These are phyloP conservation scores for Phytopythium helicoides DNA, from an alignment of 352 stramenopile species.

Conservation along the genomic window DNA sequence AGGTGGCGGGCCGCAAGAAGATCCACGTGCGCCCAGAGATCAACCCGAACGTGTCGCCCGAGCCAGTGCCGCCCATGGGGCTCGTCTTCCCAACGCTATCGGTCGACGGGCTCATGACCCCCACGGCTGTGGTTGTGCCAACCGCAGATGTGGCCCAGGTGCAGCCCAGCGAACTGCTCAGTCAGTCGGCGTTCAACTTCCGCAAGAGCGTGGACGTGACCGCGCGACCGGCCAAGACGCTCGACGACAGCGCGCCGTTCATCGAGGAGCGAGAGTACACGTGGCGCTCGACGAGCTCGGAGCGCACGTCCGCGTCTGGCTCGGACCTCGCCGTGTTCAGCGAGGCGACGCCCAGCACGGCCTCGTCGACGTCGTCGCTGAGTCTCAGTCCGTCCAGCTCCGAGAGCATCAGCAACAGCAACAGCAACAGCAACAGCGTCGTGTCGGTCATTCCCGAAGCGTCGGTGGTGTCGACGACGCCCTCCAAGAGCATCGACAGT, in stretches of 20 bases:
- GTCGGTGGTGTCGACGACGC: constrained; percentile 7
- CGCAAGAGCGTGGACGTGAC: constrained; percentile 29
- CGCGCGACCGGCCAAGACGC: constrained; percentile 8
- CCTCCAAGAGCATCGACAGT: constrained; percentile 29
- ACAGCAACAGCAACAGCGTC: too few species aligned
- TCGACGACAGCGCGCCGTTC: constrained; percentile 44
- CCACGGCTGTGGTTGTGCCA: constrained; percentile 35
- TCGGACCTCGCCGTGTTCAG: background rate
- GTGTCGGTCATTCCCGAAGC: constrained; percentile 17
- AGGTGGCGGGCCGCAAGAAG: constrained; percentile 42
- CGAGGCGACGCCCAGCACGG: constrained; percentile 1
- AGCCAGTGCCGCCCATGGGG: constrained; percentile 58
- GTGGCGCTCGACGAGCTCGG: constrained; percentile 12
- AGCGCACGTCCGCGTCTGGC: background rate
- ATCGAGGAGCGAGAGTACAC: constrained; percentile 58
- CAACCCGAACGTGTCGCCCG: constrained; percentile 81
- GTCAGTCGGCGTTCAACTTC: constrained; percentile 60
- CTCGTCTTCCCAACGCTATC: constrained; percentile 73
- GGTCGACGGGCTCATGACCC: constrained; percentile 40
- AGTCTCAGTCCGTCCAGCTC: background rate
- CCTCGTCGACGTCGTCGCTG: background rate
- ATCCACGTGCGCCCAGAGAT: constrained; percentile 77
- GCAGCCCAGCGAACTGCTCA: constrained; percentile 44
- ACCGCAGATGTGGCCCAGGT: constrained; percentile 18
- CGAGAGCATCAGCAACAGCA: too few species aligned